A percentile compares a stretch with the other conserved stretches of the same genome.
phyloP scores from a whole-genome alignment of 1,284 basidiomycete genomes.

The Marasmius fiardii region DNA sequence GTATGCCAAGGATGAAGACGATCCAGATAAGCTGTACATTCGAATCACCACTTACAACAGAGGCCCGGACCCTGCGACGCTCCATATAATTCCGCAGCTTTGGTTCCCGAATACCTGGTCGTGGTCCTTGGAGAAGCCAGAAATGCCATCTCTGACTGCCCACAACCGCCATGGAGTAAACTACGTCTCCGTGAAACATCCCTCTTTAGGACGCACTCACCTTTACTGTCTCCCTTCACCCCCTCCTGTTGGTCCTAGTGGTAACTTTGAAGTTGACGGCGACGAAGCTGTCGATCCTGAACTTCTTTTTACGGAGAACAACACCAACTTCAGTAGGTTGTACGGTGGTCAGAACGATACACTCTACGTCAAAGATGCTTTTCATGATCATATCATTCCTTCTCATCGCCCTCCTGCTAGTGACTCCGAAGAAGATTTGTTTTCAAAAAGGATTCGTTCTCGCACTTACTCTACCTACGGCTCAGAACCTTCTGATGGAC shows the following conservation, averaged over 20 bases:
- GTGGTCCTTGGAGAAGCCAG: slow-evolving; percentile 82
- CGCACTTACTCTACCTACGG: slow-evolving; percentile 43
- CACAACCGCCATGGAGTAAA: slow-evolving; percentile 52
- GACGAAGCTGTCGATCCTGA: slow-evolving; percentile 76
- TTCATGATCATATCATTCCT: slow-evolving; percentile 95
- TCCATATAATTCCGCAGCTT: slow-evolving; percentile 93
- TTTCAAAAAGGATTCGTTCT: slow-evolving; percentile 46
- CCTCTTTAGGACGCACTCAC: slow-evolving; percentile 71
- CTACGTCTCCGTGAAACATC: slow-evolving; percentile 73
- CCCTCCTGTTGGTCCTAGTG: slow-evolving; percentile 76
- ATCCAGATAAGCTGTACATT: slow-evolving; percentile 85
- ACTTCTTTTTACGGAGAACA: slow-evolving; percentile 93
- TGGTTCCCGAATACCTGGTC: slow-evolving; percentile 99
- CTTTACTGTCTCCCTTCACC: slow-evolving; percentile 92
- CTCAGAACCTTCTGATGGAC: slow-evolving; percentile 26
- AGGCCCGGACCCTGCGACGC: slow-evolving; percentile 91
- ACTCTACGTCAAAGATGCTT: slow-evolving; percentile 93
- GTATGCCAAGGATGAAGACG: slow-evolving; percentile 97
- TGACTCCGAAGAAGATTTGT: slow-evolving; percentile 38
- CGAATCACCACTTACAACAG: slow-evolving; percentile 97
- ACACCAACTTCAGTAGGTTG: slow-evolving; percentile 92
- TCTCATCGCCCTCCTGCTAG: slow-evolving; percentile 65
- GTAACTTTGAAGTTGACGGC: slow-evolving; percentile 55
- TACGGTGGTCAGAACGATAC: slow-evolving; percentile 86
- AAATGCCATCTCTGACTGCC: slow-evolving; percentile 69